A percentile compares a stretch with the other conserved stretches of the same genome.
Evolutionary conservation across 495 filamentous ascomycete species (phyloP).

Genomic region (Amphirosellinia nigrospora): DNA sequence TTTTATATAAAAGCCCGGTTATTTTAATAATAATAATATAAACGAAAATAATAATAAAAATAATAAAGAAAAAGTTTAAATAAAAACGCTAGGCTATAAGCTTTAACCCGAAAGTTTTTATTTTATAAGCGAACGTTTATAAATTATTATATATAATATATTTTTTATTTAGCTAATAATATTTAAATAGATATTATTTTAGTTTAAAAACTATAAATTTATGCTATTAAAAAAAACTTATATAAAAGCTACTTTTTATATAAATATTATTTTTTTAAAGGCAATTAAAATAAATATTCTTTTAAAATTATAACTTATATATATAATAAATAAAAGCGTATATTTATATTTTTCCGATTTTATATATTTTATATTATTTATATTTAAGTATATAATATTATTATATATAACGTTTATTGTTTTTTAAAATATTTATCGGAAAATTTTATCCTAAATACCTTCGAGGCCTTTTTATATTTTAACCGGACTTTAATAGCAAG

Average conservation of each 20-base stretch:
- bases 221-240: too few relatives aligned
- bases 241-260: not conserved
- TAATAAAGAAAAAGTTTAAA: too few relatives aligned
- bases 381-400: not conserved
- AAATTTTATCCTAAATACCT: not conserved
- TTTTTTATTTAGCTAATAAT: too few relatives aligned
- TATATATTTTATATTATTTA: not conserved
- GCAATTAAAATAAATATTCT: not conserved
- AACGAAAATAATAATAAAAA: too few relatives aligned
- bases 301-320: constrained; percentile 2
- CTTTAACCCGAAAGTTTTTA: too few relatives aligned
- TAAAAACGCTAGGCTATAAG: too few relatives aligned
- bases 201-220: too few relatives aligned
- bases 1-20: too few relatives aligned
- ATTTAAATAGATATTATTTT: too few relatives aligned
- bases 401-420: not conserved
- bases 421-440: not conserved
- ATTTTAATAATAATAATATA: too few relatives aligned
- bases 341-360: not conserved
- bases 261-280: not conserved
- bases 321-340: constrained; percentile 3
- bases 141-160: too few relatives aligned
- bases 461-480: not conserved
- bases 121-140: too few relatives aligned
- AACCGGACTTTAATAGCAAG: not conserved